These are phyloP conservation scores for Rhizopogon vinicolor DNA, from an alignment of 768 basidiomycete genomes.

Conservation along the genomic window DNA sequence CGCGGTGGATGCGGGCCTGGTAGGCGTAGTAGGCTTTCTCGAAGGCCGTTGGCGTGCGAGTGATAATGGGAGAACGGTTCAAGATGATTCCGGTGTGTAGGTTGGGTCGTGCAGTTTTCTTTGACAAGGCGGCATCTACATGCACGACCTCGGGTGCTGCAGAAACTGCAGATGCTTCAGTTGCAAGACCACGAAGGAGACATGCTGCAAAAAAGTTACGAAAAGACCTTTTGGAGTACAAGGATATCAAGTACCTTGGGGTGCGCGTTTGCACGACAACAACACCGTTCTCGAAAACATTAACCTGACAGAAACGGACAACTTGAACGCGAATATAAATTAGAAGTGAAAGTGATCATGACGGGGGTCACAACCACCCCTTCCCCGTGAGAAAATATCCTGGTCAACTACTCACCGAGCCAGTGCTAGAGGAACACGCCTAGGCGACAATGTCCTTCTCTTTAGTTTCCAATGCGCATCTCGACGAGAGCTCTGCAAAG, in stretches of 20 bases:
- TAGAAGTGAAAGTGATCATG: neutral
- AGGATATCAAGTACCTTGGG: slow-evolving; percentile 19
- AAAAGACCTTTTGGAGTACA: no score
- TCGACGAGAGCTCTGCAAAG: slow-evolving; percentile 85
- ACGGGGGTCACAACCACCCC: slow-evolving; percentile 2
- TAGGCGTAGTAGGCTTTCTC: slow-evolving; percentile 82
- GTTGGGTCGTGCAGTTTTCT: slow-evolving; percentile 27
- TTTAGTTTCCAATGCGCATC: slow-evolving; percentile 75
- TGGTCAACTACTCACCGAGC: neutral
- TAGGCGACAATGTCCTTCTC: slow-evolving; percentile 58
- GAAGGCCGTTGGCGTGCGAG: slow-evolving; percentile 66
- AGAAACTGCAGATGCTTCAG: slow-evolving; percentile 25
- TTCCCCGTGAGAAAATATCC: neutral
- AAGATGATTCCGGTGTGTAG: slow-evolving; percentile 66
- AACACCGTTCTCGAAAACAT: slow-evolving; percentile 31
- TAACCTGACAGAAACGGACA: slow-evolving; percentile 3
- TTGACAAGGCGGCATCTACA: slow-evolving; percentile 19
- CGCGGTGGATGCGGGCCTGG: slow-evolving; percentile 77
- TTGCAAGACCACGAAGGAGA: slow-evolving; percentile 39
- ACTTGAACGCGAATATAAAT: neutral
- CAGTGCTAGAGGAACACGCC: no score
- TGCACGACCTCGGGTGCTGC: neutral
- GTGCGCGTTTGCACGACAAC: slow-evolving; percentile 25
- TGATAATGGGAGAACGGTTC: slow-evolving; percentile 74
- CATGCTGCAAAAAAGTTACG: neutral